Base-by-base conservation (phyloP, 2,329 filamentous ascomycete genomes). In the Thyridium curvatum region DNA sequence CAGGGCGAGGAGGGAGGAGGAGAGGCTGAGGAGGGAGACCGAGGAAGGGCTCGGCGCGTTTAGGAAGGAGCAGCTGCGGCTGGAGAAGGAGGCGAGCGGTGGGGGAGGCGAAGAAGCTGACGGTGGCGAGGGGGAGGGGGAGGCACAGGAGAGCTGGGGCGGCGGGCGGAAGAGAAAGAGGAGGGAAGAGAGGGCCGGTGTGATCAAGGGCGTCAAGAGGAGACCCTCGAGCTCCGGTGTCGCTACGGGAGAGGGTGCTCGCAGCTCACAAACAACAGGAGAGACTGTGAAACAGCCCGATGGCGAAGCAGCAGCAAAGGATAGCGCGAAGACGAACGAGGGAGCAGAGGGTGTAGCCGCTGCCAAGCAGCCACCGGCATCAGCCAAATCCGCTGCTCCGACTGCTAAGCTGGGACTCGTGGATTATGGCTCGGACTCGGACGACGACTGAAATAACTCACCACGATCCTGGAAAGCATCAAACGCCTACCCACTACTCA, bases 31-130 rank as follows among this genome's bases (percentile, higher is more conserved):
- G 47, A 60, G 62, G 18, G 79, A 83, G 64, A 74, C 70, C 30
- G 73, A 78, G 50, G 70, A 74, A 17, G 69, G 75, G 6, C 55
- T 84, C 14, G 64, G 62, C 46, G 62, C 61, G 18, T 84, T 84
- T 51, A 64, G 77, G 39, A 62, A 66, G 54, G 63, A 65, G 50
- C 74, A 76, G 59, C 60, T 55, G 52, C 32, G 38, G 35, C 35
- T 34, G 14, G 38, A 36, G 29, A 30, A 41, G 3, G 41, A 38
- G 26, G 41, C 34, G 15, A 37, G 18, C 15, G 32, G n/a, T 7
- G 32, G 13, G 32, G 32, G 40, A 17, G 13, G 43, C 39, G 36
- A 32, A 18, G 15, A 40, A 30, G 40, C 43, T 34, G 37, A 36
- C 13, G 41, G 37, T 33, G 44, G 45, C 34, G 41, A 48, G 30